Evolutionary conservation across 2,329 filamentous ascomycete genomes (phyloP), one percentile per base, ranked within the genome.

Genomic region (Arachnomyces sp.): DNA sequence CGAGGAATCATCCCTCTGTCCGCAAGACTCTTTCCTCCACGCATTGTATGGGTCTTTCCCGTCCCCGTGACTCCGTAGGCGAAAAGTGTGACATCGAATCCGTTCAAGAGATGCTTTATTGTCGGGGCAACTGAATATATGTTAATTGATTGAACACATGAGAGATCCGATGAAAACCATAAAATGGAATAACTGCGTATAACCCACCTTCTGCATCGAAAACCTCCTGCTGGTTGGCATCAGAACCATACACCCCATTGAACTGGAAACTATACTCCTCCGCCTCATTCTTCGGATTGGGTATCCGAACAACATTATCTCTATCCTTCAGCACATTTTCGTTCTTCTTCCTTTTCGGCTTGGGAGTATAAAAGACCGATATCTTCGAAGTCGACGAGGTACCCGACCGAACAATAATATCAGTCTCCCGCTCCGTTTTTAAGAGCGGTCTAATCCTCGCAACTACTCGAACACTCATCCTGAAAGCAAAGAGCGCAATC

Each of bases 231-330:
- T 98, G 90, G 7, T 85, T 79, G 12, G 85, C 82, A 28, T 75
- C 64, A 53, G 82, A 78, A 56, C 86, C 86, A 63, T 95, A 96
- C 40, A 96, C 90, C 51, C 84, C 78, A 71, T 92, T 93, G 73
- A 96, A 96, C 38, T 89, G 79, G 61, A 96, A 98, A 39, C 84
- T 88, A 65, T 89, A 96, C 56, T 89, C 84, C 65, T 96, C 90
- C 15, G 76, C 72, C 49, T 86, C 85, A 56, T 95, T 95, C 69
- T 92, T 95, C 0, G 90, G 89, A 58, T 88, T 95, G 3, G 90
- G 90, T 54, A 96, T 93, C 61, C 84, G 83, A 56, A 96, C 80
- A 21, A 93, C 68, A 17, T 75, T 78, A 14, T 79, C 73, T 49
- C 73, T 75, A 50, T 75, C 75, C 34, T 76, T 67, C 38, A 60